Evolutionary conservation across 257 asterid species (phyloP).

Genomic region (Jacaranda mimosifolia): DNA sequence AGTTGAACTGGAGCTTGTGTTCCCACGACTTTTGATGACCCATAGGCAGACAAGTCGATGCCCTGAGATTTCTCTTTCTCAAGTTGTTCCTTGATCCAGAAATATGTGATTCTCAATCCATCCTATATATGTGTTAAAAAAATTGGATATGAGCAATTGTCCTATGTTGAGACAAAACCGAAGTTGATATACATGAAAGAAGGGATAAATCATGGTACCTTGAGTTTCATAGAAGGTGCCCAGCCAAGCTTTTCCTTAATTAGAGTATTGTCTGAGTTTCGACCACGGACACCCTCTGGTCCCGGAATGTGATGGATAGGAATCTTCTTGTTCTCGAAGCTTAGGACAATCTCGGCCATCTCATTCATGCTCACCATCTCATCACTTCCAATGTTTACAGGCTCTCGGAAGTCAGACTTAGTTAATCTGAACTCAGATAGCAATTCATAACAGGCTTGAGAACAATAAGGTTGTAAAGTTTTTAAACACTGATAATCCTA

Average conservation of each 20-base stretch:
- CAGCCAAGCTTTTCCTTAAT: constrained; percentile 90
- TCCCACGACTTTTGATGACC: constrained; percentile 82
- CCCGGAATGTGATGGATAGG: constrained; percentile 91
- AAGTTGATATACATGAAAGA: background rate
- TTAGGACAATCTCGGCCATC: constrained; percentile 88
- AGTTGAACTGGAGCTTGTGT: constrained; percentile 87
- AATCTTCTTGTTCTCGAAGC: constrained; percentile 78
- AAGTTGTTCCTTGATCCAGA: constrained; percentile 92
- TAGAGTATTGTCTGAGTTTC: constrained; percentile 85
- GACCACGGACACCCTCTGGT: constrained; percentile 90
- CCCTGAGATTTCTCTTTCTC: constrained; percentile 87
- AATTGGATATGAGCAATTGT: background rate
- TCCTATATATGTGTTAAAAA: constrained; percentile 50
- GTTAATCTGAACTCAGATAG: constrained; percentile 61
- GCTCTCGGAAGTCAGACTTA: constrained; percentile 89
- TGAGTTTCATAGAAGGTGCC: constrained; percentile 90
- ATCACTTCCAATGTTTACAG: constrained; percentile 91
- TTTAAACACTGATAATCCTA: background rate
- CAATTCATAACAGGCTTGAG: constrained; percentile 3
- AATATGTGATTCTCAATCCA: constrained; percentile 89
- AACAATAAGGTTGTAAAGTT: background rate
- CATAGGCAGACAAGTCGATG: constrained; percentile 55
- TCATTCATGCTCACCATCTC: constrained; percentile 98
- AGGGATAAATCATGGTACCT: constrained; percentile 47
- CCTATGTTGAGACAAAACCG: background rate